A percentile compares a stretch with the other conserved stretches of the same genome.
Conservation (phyloP, 2,329 filamentous ascomycete species). For the Fonsecaea multimorphosa region DNA sequence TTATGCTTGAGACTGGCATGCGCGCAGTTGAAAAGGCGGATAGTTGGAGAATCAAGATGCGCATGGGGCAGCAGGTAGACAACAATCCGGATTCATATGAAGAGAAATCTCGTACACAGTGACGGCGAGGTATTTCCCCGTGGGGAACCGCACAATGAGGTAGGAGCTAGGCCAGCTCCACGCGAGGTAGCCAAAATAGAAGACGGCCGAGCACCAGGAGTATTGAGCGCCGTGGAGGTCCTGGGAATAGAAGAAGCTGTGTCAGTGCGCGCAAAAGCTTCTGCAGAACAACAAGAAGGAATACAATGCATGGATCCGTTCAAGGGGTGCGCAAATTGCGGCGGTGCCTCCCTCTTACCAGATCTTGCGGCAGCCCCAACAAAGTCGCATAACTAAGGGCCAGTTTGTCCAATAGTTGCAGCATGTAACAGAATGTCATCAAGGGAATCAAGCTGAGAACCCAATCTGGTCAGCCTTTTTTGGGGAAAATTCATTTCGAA, state of each 20-base stretch:
- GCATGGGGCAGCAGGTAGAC: not conserved
- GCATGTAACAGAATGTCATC: slow-evolving; percentile 43
- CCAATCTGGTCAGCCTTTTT: not conserved
- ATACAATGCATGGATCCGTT: not conserved
- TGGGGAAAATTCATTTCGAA: not conserved
- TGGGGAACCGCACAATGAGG: slow-evolving; percentile 40
- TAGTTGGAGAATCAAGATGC: not conserved
- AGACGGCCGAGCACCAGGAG: slow-evolving; percentile 43
- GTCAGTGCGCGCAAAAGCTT: slow-evolving; percentile 18
- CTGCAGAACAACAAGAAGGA: not conserved
- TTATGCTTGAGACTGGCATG: not conserved
- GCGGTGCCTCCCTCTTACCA: slow-evolving; percentile 23
- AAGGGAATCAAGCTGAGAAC: slow-evolving; percentile 39
- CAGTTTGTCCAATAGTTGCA: slow-evolving; percentile 44
- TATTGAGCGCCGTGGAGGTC: slow-evolving; percentile 41
- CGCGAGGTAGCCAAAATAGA: slow-evolving; percentile 44
- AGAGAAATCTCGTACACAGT: slow-evolving; percentile 31
- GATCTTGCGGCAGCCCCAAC: slow-evolving; percentile 40
- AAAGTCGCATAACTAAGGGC: slow-evolving; percentile 43
- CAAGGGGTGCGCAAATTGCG: not conserved
- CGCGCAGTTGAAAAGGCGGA: not conserved
- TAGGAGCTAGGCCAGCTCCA: slow-evolving; percentile 42
- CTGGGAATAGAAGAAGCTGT: slow-evolving; percentile 25
- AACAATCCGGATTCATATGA: not conserved
- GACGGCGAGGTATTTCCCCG: slow-evolving; percentile 41